These are phyloP conservation scores for Dactylorhiza incarnata DNA, from an alignment of 106 monocot genomes.

Conservation along the genomic window DNA sequence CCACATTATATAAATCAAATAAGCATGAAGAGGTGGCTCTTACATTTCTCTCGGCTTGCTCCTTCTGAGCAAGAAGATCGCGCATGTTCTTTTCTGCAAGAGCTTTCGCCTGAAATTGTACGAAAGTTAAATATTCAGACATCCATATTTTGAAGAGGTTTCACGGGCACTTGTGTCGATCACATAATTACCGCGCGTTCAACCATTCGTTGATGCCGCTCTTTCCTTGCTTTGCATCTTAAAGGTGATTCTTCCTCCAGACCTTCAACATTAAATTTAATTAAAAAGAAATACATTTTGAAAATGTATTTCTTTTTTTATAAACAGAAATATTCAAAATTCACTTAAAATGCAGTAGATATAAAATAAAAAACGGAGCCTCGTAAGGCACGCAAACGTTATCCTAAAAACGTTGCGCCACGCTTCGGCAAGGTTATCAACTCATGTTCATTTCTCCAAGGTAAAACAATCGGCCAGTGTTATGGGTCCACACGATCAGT, in stretches of 20 bases:
- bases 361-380: background rate
- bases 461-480: too few species aligned
- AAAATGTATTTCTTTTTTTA: background rate
- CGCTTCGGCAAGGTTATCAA: too few species aligned
- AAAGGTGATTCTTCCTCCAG: constrained; percentile 63
- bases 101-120: constrained; percentile 67
- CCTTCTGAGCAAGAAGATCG: constrained; percentile 83
- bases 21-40: background rate
- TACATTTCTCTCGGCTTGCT: constrained; percentile 95
- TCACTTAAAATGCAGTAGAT: too few species aligned
- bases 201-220: constrained; percentile 75
- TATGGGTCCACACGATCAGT: too few species aligned
- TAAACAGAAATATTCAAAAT: too few species aligned
- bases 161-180: background rate
- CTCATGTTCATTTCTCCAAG: too few species aligned
- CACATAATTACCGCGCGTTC: constrained; percentile 63
- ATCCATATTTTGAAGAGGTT: background rate
- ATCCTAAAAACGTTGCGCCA: too few species aligned
- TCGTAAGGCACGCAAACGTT: too few species aligned
- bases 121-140: background rate
- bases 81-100: constrained; percentile 92
- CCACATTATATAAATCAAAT: constrained; percentile 1
- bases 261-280: background rate
- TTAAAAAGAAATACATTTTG: background rate
- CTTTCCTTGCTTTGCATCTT: constrained; percentile 77